These are phyloP conservation scores for Entomortierella lignicola DNA, from an alignment of 192 early-diverging fungal genomes.

Conservation along the genomic window DNA sequence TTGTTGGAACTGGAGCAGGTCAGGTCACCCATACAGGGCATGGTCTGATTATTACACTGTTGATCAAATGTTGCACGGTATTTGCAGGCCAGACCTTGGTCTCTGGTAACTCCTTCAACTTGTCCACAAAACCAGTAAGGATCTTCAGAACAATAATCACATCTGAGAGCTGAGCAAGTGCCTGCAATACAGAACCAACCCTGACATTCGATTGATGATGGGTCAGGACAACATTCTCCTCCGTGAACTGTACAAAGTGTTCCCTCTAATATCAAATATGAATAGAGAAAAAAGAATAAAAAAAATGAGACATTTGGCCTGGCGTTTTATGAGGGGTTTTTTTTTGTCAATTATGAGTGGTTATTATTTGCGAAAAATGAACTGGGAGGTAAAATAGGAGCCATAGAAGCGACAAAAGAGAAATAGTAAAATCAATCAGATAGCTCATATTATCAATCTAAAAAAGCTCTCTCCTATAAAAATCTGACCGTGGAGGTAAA, in stretches of 20 bases:
- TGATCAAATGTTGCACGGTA: constrained; percentile 18
- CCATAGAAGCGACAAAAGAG: no score
- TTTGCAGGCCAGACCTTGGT: constrained; percentile 38
- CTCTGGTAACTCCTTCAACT: constrained; percentile 36
- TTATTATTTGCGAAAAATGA: neutral
- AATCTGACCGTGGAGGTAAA: no score
- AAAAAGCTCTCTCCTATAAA: no score
- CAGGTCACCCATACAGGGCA: constrained; percentile 29
- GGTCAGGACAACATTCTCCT: constrained; percentile 37
- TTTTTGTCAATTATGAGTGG: neutral
- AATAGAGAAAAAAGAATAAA: neutral
- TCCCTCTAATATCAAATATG: neutral
- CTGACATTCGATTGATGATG: constrained; percentile 34
- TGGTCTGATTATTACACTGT: constrained; percentile 30
- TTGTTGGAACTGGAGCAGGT: constrained; percentile 23
- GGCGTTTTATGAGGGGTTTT: neutral
- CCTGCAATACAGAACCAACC: constrained; percentile 48
- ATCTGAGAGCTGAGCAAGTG: constrained; percentile 21
- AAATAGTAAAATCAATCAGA: no score
- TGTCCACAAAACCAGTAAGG: constrained; percentile 41
- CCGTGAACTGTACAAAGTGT: constrained; percentile 24
- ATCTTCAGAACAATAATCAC: constrained; percentile 29
- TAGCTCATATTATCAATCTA: no score
- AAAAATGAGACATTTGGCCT: neutral
- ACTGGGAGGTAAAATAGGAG: neutral